phyloP scores from a whole-genome alignment of 2,329 filamentous ascomycete genomes.

The Aspergillus sclerotialis region DNA sequence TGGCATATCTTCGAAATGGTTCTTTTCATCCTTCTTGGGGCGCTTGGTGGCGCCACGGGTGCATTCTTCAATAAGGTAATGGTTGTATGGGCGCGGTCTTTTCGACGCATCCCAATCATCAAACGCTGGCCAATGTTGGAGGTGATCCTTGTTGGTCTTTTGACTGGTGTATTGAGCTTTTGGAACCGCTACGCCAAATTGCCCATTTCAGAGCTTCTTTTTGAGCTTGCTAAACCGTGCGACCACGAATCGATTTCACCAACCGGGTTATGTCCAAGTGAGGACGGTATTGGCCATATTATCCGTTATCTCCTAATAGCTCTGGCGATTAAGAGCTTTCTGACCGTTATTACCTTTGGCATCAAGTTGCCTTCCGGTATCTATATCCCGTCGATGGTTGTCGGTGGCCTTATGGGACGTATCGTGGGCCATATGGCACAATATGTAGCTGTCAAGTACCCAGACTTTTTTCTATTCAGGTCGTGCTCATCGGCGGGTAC shows the following conservation, averaged over 20 bases:
- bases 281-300: conserved; percentile 71
- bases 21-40: conserved; percentile 76
- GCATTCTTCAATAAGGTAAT: conserved; percentile 97
- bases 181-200: conserved; percentile 90
- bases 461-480: conserved; percentile 65
- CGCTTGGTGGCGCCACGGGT: conserved; percentile 75
- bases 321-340: conserved; percentile 79
- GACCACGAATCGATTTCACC: conserved; percentile 56
- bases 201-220: conserved; percentile 81
- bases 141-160: conserved; percentile 75
- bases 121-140: conserved; percentile 81
- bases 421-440: conserved; percentile 82
- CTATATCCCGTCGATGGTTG: conserved; percentile 98
- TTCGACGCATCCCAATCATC: conserved; percentile 72
- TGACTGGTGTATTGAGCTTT: conserved; percentile 80
- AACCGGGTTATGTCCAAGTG: conserved; percentile 72
- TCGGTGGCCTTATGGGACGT: conserved; percentile 84
- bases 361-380: conserved; percentile 96
- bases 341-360: conserved; percentile 89
- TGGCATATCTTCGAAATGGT: conserved; percentile 91
- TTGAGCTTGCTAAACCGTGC: conserved; percentile 86
- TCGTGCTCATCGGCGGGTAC: conserved; percentile 61
- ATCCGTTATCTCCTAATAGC: conserved; percentile 66
- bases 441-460: conserved; percentile 67
- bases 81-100: conserved; percentile 78